Evolutionary conservation across 306 rosid species (phyloP).

Genomic region (Canavalia ensiformis): DNA sequence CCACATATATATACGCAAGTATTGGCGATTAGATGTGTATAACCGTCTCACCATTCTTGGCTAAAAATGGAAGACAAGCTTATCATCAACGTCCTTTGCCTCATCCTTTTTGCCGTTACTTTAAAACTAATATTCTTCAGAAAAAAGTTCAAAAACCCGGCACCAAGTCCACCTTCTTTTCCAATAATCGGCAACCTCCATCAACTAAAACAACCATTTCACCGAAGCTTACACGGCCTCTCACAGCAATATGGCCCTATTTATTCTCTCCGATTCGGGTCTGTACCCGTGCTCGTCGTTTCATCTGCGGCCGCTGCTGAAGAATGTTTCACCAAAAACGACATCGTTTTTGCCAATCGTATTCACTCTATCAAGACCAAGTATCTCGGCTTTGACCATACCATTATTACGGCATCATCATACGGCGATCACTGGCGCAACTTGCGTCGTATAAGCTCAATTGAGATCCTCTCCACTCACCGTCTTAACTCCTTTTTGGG

Average conservation of each 20-base stretch:
- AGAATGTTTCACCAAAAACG: slow-evolving; percentile 81
- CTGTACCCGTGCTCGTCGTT: slow-evolving; percentile 51
- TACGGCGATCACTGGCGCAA: slow-evolving; percentile 90
- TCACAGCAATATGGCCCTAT: slow-evolving; percentile 59
- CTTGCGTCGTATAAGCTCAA: slow-evolving; percentile 70
- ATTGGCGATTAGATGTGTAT: not conserved
- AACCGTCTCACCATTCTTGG: not conserved
- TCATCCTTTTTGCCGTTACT: slow-evolving; percentile 23
- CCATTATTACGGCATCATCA: slow-evolving; percentile 45
- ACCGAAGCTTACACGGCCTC: slow-evolving; percentile 49
- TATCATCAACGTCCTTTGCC: not conserved
- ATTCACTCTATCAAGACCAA: slow-evolving; percentile 42
- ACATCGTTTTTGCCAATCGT: slow-evolving; percentile 68
- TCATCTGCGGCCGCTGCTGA: slow-evolving; percentile 60
- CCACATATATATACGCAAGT: no score
- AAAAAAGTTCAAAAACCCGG: slow-evolving; percentile 51
- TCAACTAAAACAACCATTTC: slow-evolving; percentile 54
- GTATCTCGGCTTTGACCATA: slow-evolving; percentile 58
- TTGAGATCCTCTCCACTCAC: slow-evolving; percentile 67
- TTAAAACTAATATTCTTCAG: slow-evolving; percentile 45
- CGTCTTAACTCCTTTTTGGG: slow-evolving; percentile 56
- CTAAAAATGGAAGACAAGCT: slow-evolving; percentile 23
- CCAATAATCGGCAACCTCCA: slow-evolving; percentile 76
- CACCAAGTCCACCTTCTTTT: slow-evolving; percentile 63
- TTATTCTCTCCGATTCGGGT: slow-evolving; percentile 48